A percentile compares a stretch with the other conserved stretches of the same genome.
These are phyloP conservation scores for Quercus bicolor DNA, from an alignment of 306 rosid species.

Conservation along the genomic window DNA sequence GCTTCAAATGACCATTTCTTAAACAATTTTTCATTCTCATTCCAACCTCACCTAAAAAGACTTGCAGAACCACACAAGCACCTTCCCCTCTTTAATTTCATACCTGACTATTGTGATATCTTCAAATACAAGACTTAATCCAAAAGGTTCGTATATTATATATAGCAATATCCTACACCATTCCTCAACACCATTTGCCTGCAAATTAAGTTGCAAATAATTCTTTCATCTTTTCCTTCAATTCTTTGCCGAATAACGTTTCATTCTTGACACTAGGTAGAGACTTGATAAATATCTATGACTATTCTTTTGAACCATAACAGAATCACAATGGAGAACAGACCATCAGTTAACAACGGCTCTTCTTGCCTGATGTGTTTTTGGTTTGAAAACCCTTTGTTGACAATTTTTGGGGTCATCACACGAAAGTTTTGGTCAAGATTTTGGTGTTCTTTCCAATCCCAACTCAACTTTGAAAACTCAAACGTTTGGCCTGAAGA, in stretches of 20 bases:
- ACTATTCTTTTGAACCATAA: constrained; percentile 6
- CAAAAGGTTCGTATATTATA: background rate
- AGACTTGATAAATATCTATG: constrained; percentile 2
- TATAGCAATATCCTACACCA: background rate
- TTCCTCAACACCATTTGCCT: background rate
- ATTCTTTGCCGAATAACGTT: background rate
- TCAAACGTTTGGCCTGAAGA: constrained; percentile 19
- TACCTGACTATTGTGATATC: background rate
- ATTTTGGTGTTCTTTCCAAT: constrained; percentile 23
- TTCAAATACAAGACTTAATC: constrained; percentile 13
- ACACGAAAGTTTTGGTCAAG: constrained; percentile 1
- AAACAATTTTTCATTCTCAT: background rate
- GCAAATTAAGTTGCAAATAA: background rate
- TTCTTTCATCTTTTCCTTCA: constrained; percentile 16
- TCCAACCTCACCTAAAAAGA: background rate
- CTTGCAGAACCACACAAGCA: constrained; percentile 9
- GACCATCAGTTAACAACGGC: background rate
- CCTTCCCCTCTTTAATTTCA: constrained; percentile 40
- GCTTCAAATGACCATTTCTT: constrained; percentile 11
- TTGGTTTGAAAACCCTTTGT: background rate
- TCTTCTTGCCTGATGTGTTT: constrained; percentile 18
- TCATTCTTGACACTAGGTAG: background rate
- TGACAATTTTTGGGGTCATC: no score
- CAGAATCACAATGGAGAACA: constrained; percentile 25
- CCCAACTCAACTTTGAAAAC: constrained; percentile 12